These are phyloP conservation scores for Fusarium subtropicale DNA, from an alignment of 2,329 filamentous ascomycete species.

Conservation along the genomic window DNA sequence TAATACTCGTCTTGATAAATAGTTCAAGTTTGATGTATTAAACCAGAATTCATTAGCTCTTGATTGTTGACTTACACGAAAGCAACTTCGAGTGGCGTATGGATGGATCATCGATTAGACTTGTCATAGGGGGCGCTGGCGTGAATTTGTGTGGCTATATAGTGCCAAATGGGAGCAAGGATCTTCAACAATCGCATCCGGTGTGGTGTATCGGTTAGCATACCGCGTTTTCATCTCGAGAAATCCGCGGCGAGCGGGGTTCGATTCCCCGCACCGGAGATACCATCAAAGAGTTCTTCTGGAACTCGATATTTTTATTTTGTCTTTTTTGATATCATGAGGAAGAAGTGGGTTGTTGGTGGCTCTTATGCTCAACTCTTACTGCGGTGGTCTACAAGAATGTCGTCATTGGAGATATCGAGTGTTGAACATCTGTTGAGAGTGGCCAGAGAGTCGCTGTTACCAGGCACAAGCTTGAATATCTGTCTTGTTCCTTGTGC, in stretches of 20 bases:
- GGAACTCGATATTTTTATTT: background rate
- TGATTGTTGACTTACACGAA: background rate
- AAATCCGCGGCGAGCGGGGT: conserved; percentile 39
- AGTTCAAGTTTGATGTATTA: background rate
- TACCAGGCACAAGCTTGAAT: background rate
- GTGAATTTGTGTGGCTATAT: fast-evolving
- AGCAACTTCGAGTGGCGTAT: background rate
- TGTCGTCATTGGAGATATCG: background rate
- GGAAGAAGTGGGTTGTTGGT: background rate
- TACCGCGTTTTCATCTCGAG: conserved; percentile 39
- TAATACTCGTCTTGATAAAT: background rate
- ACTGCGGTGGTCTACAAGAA: background rate
- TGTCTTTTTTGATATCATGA: background rate
- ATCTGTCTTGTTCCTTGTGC: background rate
- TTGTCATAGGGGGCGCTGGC: background rate
- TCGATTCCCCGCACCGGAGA: conserved; percentile 41
- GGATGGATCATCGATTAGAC: background rate
- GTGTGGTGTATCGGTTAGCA: conserved; percentile 43
- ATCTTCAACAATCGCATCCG: conserved; percentile 21
- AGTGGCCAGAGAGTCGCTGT: background rate
- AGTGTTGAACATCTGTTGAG: background rate
- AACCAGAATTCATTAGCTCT: too few relatives aligned
- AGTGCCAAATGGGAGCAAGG: fast-evolving
- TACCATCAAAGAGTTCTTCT: background rate
- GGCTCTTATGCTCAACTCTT: background rate